A percentile compares a stretch with the other conserved stretches of the same genome.
Evolutionary conservation across 2,329 filamentous ascomycete genomes (phyloP).

Genomic region (Claviceps cyperi): DNA sequence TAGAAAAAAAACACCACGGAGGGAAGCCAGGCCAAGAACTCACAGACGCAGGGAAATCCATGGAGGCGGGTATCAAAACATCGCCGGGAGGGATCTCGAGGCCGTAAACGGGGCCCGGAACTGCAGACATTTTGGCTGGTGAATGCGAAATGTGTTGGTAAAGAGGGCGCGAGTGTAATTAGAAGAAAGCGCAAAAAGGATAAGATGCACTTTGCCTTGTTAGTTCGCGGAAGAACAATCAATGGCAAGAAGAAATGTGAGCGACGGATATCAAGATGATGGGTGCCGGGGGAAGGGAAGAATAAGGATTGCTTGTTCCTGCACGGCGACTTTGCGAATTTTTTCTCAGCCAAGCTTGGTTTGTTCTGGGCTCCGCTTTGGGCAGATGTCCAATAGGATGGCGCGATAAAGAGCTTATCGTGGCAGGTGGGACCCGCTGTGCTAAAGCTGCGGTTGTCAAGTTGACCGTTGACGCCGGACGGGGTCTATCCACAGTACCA

Average conservation of each 20-base stretch:
- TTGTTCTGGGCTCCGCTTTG: constrained; percentile 5
- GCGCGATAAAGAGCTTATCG: constrained; percentile 19
- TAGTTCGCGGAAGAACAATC: neutral
- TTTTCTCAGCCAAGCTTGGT: constrained; percentile 13
- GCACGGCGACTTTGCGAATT: constrained; percentile 15
- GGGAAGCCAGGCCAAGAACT: constrained; percentile 24
- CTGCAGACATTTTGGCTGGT: constrained; percentile 34
- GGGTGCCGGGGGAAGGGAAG: neutral
- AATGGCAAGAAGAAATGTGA: neutral
- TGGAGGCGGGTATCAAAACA: constrained; percentile 63
- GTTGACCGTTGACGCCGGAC: no score
- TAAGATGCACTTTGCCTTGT: neutral
- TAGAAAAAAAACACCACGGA: neutral
- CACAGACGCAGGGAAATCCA: constrained; percentile 73
- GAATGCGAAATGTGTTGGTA: neutral
- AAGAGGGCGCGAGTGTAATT: neutral
- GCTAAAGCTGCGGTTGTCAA: no score
- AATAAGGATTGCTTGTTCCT: neutral
- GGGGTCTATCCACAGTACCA: no score
- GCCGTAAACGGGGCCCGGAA: constrained; percentile 74
- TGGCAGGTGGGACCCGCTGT: constrained; percentile 1
- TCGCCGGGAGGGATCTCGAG: constrained; percentile 80
- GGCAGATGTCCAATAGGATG: constrained; percentile 12
- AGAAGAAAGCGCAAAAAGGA: neutral
- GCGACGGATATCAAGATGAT: neutral